A percentile compares a stretch with the other conserved stretches of the same genome.
Evolutionary conservation across 306 rosid species (phyloP).

Genomic region (Corylus avellana): DNA sequence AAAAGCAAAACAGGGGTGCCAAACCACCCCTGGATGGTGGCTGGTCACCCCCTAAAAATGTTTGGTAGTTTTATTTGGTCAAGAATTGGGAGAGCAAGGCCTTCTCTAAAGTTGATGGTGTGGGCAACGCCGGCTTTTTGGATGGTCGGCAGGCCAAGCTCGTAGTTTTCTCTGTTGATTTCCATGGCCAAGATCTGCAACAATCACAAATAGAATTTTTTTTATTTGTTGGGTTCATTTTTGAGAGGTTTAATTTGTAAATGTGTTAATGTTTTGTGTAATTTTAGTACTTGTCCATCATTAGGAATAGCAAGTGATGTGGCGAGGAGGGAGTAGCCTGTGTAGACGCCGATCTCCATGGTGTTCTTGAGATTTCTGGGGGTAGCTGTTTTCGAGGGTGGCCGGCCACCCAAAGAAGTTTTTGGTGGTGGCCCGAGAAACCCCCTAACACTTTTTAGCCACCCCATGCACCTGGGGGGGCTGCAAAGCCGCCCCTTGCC

Average conservation of each 20-base stretch:
- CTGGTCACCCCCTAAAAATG: too few species aligned
- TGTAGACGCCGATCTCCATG: slow-evolving; percentile 95
- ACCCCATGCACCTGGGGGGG: too few species aligned
- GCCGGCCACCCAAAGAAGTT: too few species aligned
- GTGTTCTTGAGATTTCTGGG: slow-evolving; percentile 50
- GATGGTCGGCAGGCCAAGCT: slow-evolving; percentile 72
- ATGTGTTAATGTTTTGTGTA: background rate
- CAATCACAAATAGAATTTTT: background rate
- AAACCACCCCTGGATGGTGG: too few species aligned
- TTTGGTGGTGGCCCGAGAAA: too few species aligned
- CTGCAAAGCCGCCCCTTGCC: too few species aligned
- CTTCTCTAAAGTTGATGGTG: slow-evolving; percentile 90
- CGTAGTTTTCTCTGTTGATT: slow-evolving; percentile 81
- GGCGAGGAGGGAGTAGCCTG: slow-evolving; percentile 93
- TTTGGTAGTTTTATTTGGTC: slow-evolving; percentile 28
- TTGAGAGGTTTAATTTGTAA: background rate
- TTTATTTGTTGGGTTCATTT: background rate
- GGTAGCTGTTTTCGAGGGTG: too few species aligned
- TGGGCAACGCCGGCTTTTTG: slow-evolving; percentile 82
- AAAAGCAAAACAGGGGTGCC: too few species aligned
- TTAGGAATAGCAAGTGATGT: slow-evolving; percentile 93
- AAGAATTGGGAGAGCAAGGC: slow-evolving; percentile 93
- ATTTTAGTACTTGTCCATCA: slow-evolving; percentile 33
- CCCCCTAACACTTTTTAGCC: too few species aligned
- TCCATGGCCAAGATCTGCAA: slow-evolving; percentile 91